Base-by-base conservation (phyloP, 345 rosid genomes). In the Arabidopsis suecica region DNA sequence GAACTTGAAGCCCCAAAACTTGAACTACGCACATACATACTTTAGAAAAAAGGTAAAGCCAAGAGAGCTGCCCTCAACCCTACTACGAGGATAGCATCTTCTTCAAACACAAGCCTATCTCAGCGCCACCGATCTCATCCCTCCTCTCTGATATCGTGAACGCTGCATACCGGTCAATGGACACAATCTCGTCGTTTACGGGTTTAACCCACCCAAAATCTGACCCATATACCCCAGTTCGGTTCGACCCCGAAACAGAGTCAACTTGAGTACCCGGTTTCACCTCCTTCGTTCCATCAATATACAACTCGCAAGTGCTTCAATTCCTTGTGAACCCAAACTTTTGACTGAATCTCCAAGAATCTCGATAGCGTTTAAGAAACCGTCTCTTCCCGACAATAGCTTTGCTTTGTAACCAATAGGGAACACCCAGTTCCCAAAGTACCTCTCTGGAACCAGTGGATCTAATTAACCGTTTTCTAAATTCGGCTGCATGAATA, bases 161-260 rank as follows among this genome's bases (percentile, higher is more conserved):
- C 18, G 16, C 60, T 22, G 28, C 49, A 9, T 50, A 49, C 57
- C 61, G 61, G 48, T 76, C 79, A 7, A 60, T 76, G 20, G 68
- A 69, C 42, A 32, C 61, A 14, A 76, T 13, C 42, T 60, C 73
- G 5, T 48, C 40, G 68, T 16, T 58, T 34, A 56, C 42, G 51
- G 79, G 79, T 44, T 54, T 68, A 2, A 74, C 74, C 74, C 78
- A 73, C 34, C 71, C 78, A 12, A 63, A 74, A 74, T 74, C 78
- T 42, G 48, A 16, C 53, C 16, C 49, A 57, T 76, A 76, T 6
- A 68, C n/a, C 3, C 63, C 69, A 38, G 16, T 4, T 75, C 75
- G 79, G 45, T 55, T 51, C 20, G 79, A 76, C 20, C 79, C 79
- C 0, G 79, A 58, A 18, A 76, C 61, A 7, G 68, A 60, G 9